These are phyloP conservation scores for Wallacemonas sp. DNA, from an alignment of 208 protist species.

Conservation along the genomic window DNA sequence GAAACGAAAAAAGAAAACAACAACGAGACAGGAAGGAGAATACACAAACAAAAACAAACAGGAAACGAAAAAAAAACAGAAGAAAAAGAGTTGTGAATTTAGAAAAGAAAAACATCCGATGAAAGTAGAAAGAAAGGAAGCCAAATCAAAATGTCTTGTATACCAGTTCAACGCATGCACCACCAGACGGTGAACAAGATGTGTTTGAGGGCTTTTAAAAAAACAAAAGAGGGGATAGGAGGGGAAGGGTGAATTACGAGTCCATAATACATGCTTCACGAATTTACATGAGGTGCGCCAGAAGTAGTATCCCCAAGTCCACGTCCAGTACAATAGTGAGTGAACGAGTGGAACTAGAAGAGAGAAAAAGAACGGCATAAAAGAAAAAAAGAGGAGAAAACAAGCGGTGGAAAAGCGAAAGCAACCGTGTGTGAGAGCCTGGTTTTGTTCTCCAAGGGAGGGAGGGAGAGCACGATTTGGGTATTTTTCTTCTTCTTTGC, in stretches of 20 bases:
- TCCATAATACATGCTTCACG: constrained; percentile 8
- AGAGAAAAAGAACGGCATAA: background rate
- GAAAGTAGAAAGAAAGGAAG: constrained; percentile 12
- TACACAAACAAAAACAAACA: no score
- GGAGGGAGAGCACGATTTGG: background rate
- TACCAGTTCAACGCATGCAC: no score
- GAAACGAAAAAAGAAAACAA: no score
- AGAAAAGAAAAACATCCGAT: background rate
- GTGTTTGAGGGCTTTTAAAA: constrained; percentile 1
- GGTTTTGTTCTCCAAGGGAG: background rate
- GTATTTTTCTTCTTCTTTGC: background rate
- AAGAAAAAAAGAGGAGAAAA: constrained; percentile 18
- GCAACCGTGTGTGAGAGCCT: background rate
- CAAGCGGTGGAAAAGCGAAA: background rate
- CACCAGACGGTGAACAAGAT: no score
- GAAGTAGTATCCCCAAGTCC: background rate
- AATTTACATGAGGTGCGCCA: background rate
- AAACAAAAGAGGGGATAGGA: background rate
- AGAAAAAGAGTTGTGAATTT: constrained; percentile 1
- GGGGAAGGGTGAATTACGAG: background rate
- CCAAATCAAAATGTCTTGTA: no score
- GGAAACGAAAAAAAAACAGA: constrained; percentile 22
- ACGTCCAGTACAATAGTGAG: background rate
- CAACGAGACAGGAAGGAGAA: no score
- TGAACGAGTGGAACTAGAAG: background rate